Conservation (phyloP, 2,329 filamentous ascomycete genomes). For the Neofusicoccum cordaticola region DNA sequence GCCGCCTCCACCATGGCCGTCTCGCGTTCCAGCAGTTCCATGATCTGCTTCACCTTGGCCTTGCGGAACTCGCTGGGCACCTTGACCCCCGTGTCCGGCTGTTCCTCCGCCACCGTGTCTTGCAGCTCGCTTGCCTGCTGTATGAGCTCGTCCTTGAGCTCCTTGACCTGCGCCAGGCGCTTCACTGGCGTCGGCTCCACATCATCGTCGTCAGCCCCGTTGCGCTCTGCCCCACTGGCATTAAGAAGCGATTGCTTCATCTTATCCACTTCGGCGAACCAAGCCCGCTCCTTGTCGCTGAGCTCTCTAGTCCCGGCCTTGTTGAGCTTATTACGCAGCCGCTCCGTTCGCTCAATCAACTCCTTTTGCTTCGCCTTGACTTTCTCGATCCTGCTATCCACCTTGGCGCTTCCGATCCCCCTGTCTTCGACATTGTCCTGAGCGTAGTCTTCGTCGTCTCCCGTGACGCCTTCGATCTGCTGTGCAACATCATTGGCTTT, state of each 20-base stretch:
- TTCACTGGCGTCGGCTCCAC: constrained; percentile 39
- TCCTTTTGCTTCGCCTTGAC: constrained; percentile 57
- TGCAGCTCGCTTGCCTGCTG: constrained; percentile 26
- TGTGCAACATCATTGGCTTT: constrained; percentile 64
- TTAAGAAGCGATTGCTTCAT: constrained; percentile 41
- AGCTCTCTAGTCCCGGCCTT: constrained; percentile 44
- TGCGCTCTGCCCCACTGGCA: constrained; percentile 16
- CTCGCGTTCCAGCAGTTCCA: constrained; percentile 32
- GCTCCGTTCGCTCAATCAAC: constrained; percentile 60
- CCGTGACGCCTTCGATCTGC: constrained; percentile 65
- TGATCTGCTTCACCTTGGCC: constrained; percentile 33
- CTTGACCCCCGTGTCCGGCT: constrained; percentile 21
- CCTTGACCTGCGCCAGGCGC: constrained; percentile 57
- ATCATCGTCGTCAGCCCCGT: constrained; percentile 24
- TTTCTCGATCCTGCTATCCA: constrained; percentile 57
- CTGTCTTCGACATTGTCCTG: constrained; percentile 49
- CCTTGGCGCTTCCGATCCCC: constrained; percentile 51
- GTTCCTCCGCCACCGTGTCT: constrained; percentile 19
- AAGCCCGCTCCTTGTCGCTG: constrained; percentile 61
- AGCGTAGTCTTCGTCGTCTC: constrained; percentile 50
- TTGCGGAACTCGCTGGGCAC: constrained; percentile 34
- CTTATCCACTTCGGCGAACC: constrained; percentile 54
- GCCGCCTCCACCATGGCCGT: constrained; percentile 34
- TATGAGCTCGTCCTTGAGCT: constrained; percentile 52
- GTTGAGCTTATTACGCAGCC: constrained; percentile 52